A percentile compares a stretch with the other conserved stretches of the same genome.
Evolutionary conservation across 352 stramenopile species (phyloP).

Genomic region (Stramenopiles sp.): DNA sequence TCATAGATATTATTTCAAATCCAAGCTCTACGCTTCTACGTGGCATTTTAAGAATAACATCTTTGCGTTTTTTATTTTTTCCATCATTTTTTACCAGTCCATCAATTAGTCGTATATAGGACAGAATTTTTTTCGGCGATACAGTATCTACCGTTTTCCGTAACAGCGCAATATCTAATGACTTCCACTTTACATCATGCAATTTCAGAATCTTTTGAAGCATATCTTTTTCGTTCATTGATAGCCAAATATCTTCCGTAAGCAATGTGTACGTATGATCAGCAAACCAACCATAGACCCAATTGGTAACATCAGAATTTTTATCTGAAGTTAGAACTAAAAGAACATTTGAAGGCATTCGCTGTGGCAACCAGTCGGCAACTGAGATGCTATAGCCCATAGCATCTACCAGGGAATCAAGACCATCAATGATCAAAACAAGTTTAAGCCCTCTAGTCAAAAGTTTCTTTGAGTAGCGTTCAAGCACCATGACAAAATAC

Average conservation of each 20-base stretch:
- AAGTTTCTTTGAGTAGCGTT: background rate
- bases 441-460: background rate
- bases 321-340: background rate
- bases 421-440: background rate
- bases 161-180: background rate
- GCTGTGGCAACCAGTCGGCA: background rate
- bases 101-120: background rate
- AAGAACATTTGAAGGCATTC: background rate
- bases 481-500: background rate
- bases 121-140: background rate
- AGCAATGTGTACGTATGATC: background rate
- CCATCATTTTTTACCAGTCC: background rate
- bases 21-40: background rate
- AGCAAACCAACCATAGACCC: background rate
- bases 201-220: background rate
- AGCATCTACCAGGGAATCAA: background rate
- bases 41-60: background rate
- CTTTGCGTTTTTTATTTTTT: background rate
- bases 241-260: background rate
- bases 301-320: background rate
- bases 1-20: conserved; percentile 3
- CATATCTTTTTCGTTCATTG: background rate
- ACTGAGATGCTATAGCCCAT: background rate
- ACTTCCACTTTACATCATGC: background rate
- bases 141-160: background rate